Conservation (phyloP, 495 filamentous ascomycete species). For the Neurospora sp. region DNA sequence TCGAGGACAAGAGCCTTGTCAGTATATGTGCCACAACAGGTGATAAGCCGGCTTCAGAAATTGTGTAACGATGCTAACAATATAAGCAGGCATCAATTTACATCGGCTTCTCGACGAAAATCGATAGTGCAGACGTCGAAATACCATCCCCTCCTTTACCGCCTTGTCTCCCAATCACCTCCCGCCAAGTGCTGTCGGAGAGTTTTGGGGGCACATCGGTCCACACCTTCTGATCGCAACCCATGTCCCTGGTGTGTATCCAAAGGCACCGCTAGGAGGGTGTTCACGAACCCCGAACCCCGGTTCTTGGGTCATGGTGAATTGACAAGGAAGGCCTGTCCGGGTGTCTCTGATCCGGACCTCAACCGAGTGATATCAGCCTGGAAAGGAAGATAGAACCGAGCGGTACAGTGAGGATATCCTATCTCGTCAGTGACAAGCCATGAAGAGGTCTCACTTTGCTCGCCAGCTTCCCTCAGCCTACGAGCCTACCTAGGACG, state of each 20-base stretch:
- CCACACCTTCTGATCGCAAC: conserved; percentile 6
- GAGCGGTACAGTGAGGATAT: neutral
- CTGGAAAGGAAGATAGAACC: neutral
- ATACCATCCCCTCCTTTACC: neutral
- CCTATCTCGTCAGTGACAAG: neutral
- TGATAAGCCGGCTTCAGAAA: neutral
- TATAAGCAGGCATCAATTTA: neutral
- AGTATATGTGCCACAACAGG: neutral
- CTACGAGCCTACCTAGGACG: neutral
- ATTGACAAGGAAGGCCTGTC: conserved; percentile 24
- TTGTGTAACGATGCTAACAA: neutral
- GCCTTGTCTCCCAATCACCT: conserved; percentile 5
- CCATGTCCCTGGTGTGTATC: neutral
- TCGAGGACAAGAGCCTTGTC: neutral
- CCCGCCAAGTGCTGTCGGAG: conserved; percentile 3
- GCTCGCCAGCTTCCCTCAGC: neutral
- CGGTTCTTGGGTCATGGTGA: conserved; percentile 10
- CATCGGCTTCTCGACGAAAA: neutral
- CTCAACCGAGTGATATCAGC: neutral
- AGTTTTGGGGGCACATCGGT: neutral
- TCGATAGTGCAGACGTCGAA: neutral
- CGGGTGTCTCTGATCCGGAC: conserved; percentile 33
- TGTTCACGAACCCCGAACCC: conserved; percentile 7
- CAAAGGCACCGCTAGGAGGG: conserved; percentile 8
- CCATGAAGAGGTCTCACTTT: neutral